Base-by-base conservation (phyloP, 192 early-diverging fungal genomes). In the Coemansia furcata region DNA sequence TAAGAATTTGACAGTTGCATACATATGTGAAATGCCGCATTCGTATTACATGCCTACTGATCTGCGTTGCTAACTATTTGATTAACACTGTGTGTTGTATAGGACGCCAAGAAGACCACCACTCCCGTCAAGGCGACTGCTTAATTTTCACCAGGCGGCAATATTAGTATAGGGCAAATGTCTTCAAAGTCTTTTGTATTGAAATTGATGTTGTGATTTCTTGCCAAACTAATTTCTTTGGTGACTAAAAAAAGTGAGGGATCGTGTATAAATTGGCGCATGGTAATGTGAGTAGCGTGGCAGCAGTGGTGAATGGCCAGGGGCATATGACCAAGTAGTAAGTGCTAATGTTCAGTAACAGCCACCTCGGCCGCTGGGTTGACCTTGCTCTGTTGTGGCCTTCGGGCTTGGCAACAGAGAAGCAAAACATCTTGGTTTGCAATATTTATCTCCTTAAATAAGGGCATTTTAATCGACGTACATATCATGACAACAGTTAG, bases 91-190 rank as follows among this genome's bases (percentile, higher is more conserved):
- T 69, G 44, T 63, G 36, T 17, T 54, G 17, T 65, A 15, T 68
- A 67, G 88, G 88, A 89, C 72, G 85, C 84, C 71, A 88, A 88
- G 84, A 87, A 87, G 78, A 74, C 84, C 67, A 62, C 72, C 47
- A 61, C 67, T 14, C 49, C 69, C 36, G 67, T 52, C 60, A 76
- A 76, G 76, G 62, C 76, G 12, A 38, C 71, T 23, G 76, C 76
- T 35, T 78, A 78, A 77, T 57, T 32, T 15, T 2, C 54, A 15
- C 54, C 29, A 57, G 35, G 30, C 12, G 29, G 23, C 17, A 33
- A 35, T 57, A n/a, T 6, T 57, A 30, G 54, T 57, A 57, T 57
- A 57, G 54, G 54, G 54, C 54, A 57, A 57, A 57, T 57, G 54
- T 57, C 30, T 33, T 57, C 54, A 32, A 30, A 57, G 54, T 33